A percentile compares a stretch with the other conserved stretches of the same genome.
Evolutionary conservation across 2,329 filamentous ascomycete genomes (phyloP).

Genomic region (Aureobasidium sp.): DNA sequence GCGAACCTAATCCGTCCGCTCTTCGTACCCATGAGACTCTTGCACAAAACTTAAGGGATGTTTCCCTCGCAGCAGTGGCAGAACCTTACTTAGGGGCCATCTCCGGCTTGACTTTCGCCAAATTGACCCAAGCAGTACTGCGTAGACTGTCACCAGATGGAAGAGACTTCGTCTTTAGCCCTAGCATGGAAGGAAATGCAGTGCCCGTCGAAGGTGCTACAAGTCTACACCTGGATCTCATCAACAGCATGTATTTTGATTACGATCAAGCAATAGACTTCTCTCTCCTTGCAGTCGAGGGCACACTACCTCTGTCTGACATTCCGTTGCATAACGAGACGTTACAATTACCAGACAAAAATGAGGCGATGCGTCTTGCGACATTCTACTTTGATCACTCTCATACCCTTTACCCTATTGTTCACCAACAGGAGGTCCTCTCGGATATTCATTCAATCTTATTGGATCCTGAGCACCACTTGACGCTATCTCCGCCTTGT

Average conservation of each 20-base stretch:
- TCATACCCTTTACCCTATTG: constrained; percentile 42
- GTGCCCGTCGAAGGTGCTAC: neutral
- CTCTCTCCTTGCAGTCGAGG: constrained; percentile 8
- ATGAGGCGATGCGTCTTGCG: constrained; percentile 28
- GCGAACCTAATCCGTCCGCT: neutral
- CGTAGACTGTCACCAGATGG: constrained; percentile 38
- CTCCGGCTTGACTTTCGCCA: constrained; percentile 41
- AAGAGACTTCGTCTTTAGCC: constrained; percentile 34
- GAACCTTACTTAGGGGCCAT: constrained; percentile 41
- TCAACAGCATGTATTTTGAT: constrained; percentile 24
- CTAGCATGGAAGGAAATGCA: neutral
- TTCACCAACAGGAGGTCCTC: constrained; percentile 33
- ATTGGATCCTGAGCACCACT: neutral
- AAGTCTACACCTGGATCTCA: neutral
- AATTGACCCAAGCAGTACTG: constrained; percentile 30
- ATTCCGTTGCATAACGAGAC: constrained; percentile 19
- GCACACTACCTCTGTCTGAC: neutral
- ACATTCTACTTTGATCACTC: constrained; percentile 43
- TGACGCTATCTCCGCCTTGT: constrained; percentile 24
- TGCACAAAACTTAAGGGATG: constrained; percentile 24
- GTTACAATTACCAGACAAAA: constrained; percentile 25
- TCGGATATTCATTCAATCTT: constrained; percentile 27
- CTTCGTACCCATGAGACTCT: constrained; percentile 5
- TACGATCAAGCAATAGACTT: constrained; percentile 20
- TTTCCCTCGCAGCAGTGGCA: constrained; percentile 39